A percentile compares a stretch with the other conserved stretches of the same genome.
Conservation (phyloP, 352 stramenopile genomes). For the Globisporangium uncinulatum region DNA sequence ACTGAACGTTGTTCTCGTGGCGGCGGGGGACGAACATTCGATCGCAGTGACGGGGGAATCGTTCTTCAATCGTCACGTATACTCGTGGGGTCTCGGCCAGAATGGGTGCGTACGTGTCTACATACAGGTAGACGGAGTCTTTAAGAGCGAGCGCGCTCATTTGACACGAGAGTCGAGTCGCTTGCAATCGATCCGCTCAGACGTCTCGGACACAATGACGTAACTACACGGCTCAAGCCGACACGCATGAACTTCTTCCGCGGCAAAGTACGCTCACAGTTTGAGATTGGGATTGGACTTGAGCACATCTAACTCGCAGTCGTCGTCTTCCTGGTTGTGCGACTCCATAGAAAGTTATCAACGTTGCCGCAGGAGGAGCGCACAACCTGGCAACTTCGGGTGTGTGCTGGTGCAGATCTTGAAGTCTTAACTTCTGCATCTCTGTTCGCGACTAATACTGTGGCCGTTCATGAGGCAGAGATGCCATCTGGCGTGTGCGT, state of each 20-base stretch:
- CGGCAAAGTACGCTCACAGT: conserved; percentile 27
- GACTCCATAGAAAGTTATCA: conserved; percentile 60
- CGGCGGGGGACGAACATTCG: conserved; percentile 66
- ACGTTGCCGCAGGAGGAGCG: conserved; percentile 37
- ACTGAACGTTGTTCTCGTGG: conserved; percentile 48
- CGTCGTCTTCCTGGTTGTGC: background rate
- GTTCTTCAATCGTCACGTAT: conserved; percentile 69
- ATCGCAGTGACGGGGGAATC: conserved; percentile 57
- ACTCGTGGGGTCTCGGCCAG: conserved; percentile 60
- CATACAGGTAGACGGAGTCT: background rate
- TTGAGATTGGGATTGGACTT: too few species aligned
- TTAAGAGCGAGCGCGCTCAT: background rate
- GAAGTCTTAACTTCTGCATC: background rate
- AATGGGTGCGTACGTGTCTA: conserved; percentile 41
- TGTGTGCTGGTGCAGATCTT: conserved; percentile 7
- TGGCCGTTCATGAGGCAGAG: conserved; percentile 20
- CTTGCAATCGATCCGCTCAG: conserved; percentile 16
- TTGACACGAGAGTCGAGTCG: background rate
- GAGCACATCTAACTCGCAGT: background rate
- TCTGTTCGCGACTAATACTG: background rate
- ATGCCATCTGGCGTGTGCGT: conserved; percentile 53
- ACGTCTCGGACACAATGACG: conserved; percentile 62
- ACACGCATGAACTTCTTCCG: conserved; percentile 68
- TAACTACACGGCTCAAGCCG: conserved; percentile 41
- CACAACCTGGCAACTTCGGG: conserved; percentile 70